These are phyloP conservation scores for Penicillium sp. DNA, from an alignment of 2,329 filamentous ascomycete species.

Conservation along the genomic window DNA sequence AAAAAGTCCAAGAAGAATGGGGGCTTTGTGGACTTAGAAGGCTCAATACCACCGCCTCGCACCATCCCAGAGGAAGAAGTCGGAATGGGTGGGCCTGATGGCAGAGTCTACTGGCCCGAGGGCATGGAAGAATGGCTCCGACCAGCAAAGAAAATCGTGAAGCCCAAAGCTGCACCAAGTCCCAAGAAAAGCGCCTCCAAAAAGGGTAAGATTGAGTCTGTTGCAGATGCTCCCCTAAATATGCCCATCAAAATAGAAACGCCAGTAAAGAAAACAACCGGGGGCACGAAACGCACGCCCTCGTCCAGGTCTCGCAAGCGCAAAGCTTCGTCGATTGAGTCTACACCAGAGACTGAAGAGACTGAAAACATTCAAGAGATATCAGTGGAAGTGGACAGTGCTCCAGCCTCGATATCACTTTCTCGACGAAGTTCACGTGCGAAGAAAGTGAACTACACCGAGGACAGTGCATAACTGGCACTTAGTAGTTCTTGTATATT, in stretches of 20 bases:
- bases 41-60: constrained; percentile 41
- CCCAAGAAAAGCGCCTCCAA: constrained; percentile 19
- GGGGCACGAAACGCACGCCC: constrained; percentile 16
- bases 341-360: constrained; percentile 28
- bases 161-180: constrained; percentile 21
- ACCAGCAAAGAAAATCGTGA: constrained; percentile 65
- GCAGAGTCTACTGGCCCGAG: constrained; percentile 84
- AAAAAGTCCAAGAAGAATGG: constrained; percentile 48
- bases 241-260: constrained; percentile 14
- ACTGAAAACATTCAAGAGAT: constrained; percentile 17
- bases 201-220: constrained; percentile 22
- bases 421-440: constrained; percentile 31
- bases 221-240: constrained; percentile 1
- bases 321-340: constrained; percentile 27
- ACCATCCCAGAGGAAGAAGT: constrained; percentile 66
- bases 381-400: constrained; percentile 3
- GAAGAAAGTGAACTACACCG: constrained; percentile 36
- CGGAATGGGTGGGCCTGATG: constrained; percentile 79
- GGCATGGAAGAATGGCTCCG: constrained; percentile 88
- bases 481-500: not conserved
- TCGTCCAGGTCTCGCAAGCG: constrained; percentile 28
- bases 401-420: constrained; percentile 6
- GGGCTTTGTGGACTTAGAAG: constrained; percentile 41
- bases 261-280: constrained; percentile 15
- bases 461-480: constrained; percentile 28